phyloP scores from a whole-genome alignment of 2,329 filamentous ascomycete genomes.

The Cladosporium sp. region DNA sequence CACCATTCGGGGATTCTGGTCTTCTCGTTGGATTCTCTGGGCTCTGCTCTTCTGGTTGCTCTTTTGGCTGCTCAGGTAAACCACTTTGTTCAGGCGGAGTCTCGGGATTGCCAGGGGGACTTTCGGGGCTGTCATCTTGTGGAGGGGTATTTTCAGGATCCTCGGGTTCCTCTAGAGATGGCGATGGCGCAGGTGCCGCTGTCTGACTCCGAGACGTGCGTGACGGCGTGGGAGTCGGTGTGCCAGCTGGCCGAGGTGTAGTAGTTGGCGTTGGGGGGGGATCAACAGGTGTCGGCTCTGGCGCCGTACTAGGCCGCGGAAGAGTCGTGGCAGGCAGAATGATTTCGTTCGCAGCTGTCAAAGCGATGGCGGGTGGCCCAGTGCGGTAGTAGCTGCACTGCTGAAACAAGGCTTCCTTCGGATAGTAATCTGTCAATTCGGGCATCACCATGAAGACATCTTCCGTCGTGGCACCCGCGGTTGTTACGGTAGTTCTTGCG shows the following conservation, averaged over 20 bases:
- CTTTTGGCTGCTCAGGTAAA: no score
- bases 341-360: constrained; percentile 1
- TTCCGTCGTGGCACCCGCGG: background rate
- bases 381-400: constrained; percentile 2
- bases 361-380: background rate
- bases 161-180: background rate
- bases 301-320: background rate
- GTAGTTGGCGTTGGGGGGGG: background rate
- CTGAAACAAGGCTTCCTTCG: background rate
- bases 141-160: background rate
- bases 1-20: background rate
- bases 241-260: background rate
- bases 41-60: no score
- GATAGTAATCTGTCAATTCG: background rate
- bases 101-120: no score
- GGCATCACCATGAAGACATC: background rate
- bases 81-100: no score
- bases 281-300: background rate
- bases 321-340: background rate
- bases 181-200: background rate
- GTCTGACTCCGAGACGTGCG: no score
- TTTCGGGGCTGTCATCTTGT: background rate
- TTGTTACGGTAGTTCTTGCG: background rate
- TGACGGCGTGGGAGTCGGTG: background rate
- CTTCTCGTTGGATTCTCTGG: background rate